Conservation (phyloP, 140 eudicot genomes). For the Artemisia princeps region DNA sequence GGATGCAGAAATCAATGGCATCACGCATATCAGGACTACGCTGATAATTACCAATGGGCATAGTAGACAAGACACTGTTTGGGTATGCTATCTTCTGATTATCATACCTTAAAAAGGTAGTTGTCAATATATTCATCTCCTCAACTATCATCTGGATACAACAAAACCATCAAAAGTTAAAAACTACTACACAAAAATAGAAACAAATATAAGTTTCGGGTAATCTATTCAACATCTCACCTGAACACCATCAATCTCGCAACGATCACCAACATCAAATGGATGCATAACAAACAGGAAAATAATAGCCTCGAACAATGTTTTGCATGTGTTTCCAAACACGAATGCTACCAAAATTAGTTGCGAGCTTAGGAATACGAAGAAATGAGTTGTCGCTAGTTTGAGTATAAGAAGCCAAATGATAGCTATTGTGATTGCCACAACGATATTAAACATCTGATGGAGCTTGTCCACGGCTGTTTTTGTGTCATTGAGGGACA, state of each 20-base stretch:
- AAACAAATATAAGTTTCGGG: background rate
- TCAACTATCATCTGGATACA: conserved; percentile 26
- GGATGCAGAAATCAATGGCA: conserved; percentile 39
- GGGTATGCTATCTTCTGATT: conserved; percentile 41
- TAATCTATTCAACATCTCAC: conserved; percentile 24
- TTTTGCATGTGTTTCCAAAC: conserved; percentile 51
- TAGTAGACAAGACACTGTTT: conserved; percentile 30
- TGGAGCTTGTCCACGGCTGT: conserved; percentile 51
- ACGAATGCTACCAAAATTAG: conserved; percentile 42
- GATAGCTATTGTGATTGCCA: conserved; percentile 28
- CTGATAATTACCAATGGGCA: conserved; percentile 36
- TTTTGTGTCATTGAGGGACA: conserved; percentile 43
- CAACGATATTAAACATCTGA: conserved; percentile 35
- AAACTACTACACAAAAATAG: background rate
- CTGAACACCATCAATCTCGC: conserved; percentile 77
- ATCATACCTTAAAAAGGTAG: conserved; percentile 37
- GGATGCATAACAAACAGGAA: conserved; percentile 61
- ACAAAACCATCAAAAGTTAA: background rate
- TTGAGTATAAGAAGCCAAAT: conserved; percentile 37
- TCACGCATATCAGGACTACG: conserved; percentile 61
- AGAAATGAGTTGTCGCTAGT: conserved; percentile 34
- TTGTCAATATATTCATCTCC: conserved; percentile 39
- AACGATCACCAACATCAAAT: conserved; percentile 86
- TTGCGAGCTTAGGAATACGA: conserved; percentile 45
- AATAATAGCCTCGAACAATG: conserved; percentile 33